These are phyloP conservation scores for Jamesozyma lodderae DNA, from an alignment of 805 yeast species.

Conservation along the genomic window DNA sequence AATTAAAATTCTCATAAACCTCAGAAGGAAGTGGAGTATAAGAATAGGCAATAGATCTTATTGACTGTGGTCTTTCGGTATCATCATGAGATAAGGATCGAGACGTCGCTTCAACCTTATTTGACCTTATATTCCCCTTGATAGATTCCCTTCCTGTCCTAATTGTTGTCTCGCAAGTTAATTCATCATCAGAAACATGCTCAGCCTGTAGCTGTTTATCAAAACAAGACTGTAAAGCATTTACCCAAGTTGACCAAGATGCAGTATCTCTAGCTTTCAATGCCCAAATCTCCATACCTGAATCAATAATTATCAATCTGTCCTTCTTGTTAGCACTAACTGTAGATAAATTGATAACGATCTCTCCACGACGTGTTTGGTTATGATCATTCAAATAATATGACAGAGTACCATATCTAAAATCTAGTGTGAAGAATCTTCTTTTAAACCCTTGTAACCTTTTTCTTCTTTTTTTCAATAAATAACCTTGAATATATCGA, in stretches of 20 bases:
- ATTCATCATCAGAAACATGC: background rate
- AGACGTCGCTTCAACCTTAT: background rate
- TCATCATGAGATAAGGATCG: background rate
- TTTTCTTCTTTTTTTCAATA: constrained; percentile 75
- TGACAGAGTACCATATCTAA: constrained; percentile 71
- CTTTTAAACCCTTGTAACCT: constrained; percentile 79
- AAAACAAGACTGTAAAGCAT: constrained; percentile 51
- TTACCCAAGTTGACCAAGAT: constrained; percentile 76
- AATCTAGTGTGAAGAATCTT: constrained; percentile 75
- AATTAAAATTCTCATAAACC: constrained; percentile 13
- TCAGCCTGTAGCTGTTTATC: constrained; percentile 11
- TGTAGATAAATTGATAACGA: constrained; percentile 78
- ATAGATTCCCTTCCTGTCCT: background rate
- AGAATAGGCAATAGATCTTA: background rate
- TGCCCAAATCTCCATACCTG: constrained; percentile 93
- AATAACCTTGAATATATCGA: constrained; percentile 65
- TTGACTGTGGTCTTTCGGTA: background rate
- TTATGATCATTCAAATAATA: constrained; percentile 68
- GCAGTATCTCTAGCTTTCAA: constrained; percentile 55
- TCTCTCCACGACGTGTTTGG: constrained; percentile 71
- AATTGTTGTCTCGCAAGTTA: background rate
- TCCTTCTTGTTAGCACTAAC: constrained; percentile 66
- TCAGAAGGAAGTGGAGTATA: constrained; percentile 16
- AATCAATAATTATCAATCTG: constrained; percentile 70
- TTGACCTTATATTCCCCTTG: background rate